phyloP scores from a whole-genome alignment of 208 protist genomes.

The Wallacemonas sp. region DNA sequence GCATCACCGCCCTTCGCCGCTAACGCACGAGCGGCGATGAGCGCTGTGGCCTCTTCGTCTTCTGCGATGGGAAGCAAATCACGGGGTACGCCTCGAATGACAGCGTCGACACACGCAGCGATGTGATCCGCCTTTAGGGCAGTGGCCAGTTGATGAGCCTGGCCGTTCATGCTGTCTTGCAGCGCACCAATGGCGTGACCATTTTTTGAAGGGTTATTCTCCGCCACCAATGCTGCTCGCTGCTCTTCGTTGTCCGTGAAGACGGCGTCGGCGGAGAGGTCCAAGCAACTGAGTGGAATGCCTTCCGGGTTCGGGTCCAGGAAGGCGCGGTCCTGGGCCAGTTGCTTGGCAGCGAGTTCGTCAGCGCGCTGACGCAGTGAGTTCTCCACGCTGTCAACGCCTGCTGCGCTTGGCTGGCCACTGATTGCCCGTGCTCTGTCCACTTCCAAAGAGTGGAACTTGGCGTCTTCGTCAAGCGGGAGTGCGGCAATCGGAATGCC shows the following conservation, averaged over 20 bases:
- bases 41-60: conserved; percentile 24
- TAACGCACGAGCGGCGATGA: conserved; percentile 23
- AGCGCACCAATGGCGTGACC: conserved; percentile 23
- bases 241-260: conserved; percentile 44
- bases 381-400: conserved; percentile 29
- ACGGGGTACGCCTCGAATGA: conserved; percentile 38
- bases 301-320: conserved; percentile 44
- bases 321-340: conserved; percentile 30
- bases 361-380: conserved; percentile 38
- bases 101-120: conserved; percentile 23
- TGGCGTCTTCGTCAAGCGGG: conserved; percentile 46
- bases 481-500: conserved; percentile 45
- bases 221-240: conserved; percentile 25
- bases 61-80: conserved; percentile 44
- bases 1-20: conserved; percentile 13
- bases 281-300: conserved; percentile 34
- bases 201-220: conserved; percentile 23
- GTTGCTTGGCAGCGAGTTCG: conserved; percentile 28
- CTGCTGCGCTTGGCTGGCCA: not conserved
- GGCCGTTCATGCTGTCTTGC: conserved; percentile 52
- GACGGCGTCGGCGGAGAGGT: conserved; percentile 24
- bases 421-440: conserved; percentile 19
- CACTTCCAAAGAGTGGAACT: conserved; percentile 36
- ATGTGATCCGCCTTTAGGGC: conserved; percentile 31
- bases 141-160: conserved; percentile 34